A percentile compares a stretch with the other conserved stretches of the same genome.
phyloP scores from a whole-genome alignment of 2,329 filamentous ascomycete genomes.

The Hansfordia pulvinata region DNA sequence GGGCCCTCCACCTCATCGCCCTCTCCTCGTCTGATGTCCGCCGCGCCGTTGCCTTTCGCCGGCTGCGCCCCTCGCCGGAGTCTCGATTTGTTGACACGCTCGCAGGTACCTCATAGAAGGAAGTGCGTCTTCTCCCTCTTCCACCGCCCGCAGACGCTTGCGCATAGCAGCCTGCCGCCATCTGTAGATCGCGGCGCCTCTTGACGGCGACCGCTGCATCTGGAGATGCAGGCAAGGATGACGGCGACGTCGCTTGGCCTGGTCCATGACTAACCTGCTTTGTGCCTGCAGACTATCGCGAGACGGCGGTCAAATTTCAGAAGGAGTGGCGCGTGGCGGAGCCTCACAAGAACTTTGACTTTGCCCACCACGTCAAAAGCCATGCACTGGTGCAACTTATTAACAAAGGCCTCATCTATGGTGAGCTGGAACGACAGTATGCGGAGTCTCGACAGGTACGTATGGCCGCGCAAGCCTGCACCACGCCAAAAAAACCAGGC shows the following conservation, averaged over 20 bases:
- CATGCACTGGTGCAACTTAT: conserved; percentile 50
- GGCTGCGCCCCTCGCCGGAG: conserved; percentile 5
- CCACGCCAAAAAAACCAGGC: too few relatives aligned
- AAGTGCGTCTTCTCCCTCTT: conserved; percentile 32
- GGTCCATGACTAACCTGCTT: not conserved
- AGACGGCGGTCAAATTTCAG: conserved; percentile 53
- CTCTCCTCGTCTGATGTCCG: too few relatives aligned
- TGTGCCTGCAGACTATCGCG: conserved; percentile 43
- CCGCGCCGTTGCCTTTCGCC: conserved; percentile 1
- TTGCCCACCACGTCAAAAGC: conserved; percentile 50
- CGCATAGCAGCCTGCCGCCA: too few relatives aligned
- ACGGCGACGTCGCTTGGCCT: not conserved
- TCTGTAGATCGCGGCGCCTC: too few relatives aligned
- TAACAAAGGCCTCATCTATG: conserved; percentile 50
- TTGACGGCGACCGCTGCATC: too few relatives aligned
- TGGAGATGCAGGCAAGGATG: too few relatives aligned
- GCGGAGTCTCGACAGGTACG: conserved; percentile 32
- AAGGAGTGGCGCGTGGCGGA: conserved; percentile 53
- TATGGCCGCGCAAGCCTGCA: conserved; percentile 1
- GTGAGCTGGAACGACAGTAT: conserved; percentile 43
- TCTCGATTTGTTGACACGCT: too few relatives aligned
- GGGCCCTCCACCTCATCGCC: not conserved
- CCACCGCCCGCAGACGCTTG: too few relatives aligned
- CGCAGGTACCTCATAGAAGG: conserved; percentile 46
- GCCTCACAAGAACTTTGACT: conserved; percentile 48